Evolutionary conservation across 805 yeast species (phyloP).

Genomic region (Yarrowia sp.): DNA sequence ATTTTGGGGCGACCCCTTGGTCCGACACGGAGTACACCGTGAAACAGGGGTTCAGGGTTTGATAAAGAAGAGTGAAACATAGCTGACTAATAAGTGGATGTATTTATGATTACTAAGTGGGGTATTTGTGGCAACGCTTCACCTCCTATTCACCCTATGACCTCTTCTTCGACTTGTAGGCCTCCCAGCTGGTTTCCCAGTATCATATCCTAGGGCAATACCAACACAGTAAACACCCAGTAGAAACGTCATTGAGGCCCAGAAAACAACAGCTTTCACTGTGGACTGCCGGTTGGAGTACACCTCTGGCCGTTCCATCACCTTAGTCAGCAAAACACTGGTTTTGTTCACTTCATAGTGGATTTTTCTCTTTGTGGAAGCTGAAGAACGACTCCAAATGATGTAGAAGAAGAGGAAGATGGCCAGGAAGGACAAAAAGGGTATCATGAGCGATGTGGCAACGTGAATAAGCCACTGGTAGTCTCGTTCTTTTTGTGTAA

Average conservation of each 20-base stretch:
- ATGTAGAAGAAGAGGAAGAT: background rate
- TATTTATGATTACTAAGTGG: background rate
- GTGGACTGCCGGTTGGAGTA: background rate
- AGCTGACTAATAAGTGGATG: too few species aligned
- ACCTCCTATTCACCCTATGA: background rate
- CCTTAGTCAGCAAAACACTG: conserved; percentile 13
- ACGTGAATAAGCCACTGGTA: background rate
- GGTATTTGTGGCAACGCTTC: background rate
- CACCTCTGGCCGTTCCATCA: conserved; percentile 15
- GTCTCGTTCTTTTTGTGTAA: background rate
- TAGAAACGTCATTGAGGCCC: conserved; percentile 19
- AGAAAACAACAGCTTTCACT: background rate
- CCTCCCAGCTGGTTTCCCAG: background rate
- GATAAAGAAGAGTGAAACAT: too few species aligned
- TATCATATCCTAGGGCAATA: background rate
- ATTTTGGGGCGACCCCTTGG: too few species aligned
- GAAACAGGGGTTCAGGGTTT: too few species aligned
- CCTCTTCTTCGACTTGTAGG: background rate
- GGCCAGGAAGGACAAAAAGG: background rate
- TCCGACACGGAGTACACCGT: too few species aligned
- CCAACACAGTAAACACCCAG: conserved; percentile 17
- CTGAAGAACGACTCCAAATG: conserved; percentile 1
- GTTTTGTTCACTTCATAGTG: conserved; percentile 22
- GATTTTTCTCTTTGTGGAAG: background rate
- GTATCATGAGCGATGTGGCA: background rate